Base-by-base conservation (phyloP, 805 yeast genomes). In the Ogataea chonburiensis region DNA sequence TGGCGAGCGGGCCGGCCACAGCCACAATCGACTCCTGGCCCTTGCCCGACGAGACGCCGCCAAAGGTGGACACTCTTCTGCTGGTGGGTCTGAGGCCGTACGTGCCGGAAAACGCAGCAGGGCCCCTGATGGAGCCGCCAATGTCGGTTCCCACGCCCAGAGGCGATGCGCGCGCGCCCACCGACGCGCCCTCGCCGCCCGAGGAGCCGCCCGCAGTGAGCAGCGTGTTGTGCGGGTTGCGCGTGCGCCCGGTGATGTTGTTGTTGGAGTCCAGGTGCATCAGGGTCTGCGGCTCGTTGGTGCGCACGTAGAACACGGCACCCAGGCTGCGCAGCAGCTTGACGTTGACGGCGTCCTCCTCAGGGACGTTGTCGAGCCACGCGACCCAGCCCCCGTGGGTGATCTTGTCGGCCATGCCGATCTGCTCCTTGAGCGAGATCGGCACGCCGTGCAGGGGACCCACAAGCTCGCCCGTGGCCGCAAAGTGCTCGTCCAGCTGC, bases 401-500 rank as follows among this genome's bases (percentile, higher is more conserved):
- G 46, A 72, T 67, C 42, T 66, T 72, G 18, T 73, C 81, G 37
- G 63, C 67, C 50, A 66, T 71, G 39, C 69, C 66, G 55, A 76
- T 70, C 53, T 79, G 86, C 53, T 81, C 87, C 50, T 81, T 81
- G 27, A 81, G 60, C 0, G 86, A 79, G 27, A 81, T 57, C 12
- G 87, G 87, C 24, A 81, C 61, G 27, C 87, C 87, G 48, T 81
- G 87, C 40, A 81, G 60, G 8, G 86, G 83, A 26, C 87, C 88
- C 23, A 73, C 56, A 1, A 77, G 63, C 39, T 70, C 60, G n/a
- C 78, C 78, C 34, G 73, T 66, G 31, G 66, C 63, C 12, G 55
- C 60, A 27, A 64, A 56, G 45, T 69, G 67, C 1, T 75, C 75
- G 61, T 81, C 86, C 44, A 78, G 63, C 50, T 70, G 75, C 49